Evolutionary conservation across 2,329 filamentous ascomycete species (phyloP), one percentile per base, ranked within the genome.

Genomic region (Plectosphaerella plurivora): DNA sequence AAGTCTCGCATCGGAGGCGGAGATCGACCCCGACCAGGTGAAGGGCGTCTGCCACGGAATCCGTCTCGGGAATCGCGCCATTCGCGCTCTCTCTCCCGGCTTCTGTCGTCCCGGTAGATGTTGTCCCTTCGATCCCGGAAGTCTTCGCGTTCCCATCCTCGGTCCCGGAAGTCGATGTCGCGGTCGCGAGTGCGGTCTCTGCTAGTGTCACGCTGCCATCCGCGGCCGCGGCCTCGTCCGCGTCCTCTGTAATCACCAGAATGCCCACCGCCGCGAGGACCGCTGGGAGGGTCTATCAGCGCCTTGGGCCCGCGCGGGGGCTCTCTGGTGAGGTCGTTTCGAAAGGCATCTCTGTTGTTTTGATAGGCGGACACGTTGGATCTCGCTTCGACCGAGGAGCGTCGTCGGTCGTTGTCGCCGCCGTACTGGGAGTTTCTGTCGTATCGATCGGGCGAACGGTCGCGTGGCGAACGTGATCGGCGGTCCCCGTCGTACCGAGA

Each of bases 291-390:
- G 55, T 93, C 89, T 54, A 88, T 80, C 53, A 91, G 73, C 4
- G 88, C 89, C 68, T 92, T 91, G 11, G 91, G 91, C 0, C 89
- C 91, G 52, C 91, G 81, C 3, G 91, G 91, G 2, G 89, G 86
- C 57, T 95, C 89, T 58, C 87, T 79, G 12, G 79, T 37, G 4
- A 60, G 52, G 36, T 53, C 53, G 25, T 57, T 76, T 28, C 74
- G 66, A 56, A 84, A 84, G 12, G 63, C 66, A 58, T 86, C 82
- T 58, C 84, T 77, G 59, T 78, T 80, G 59, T 77, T 80, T 2
- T 79, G 80, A 55, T 89, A 89, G n/a, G 75, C 72, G 25, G 79
- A 76, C 52, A 76, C 75, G 62, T 82, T 84, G 33, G 74, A 68
- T 55, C 81, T 75, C 47, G 72, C 74, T 61, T 86, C 83, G 50